Conservation (phyloP, 768 basidiomycete genomes). For the Lentinula aciculospora region DNA sequence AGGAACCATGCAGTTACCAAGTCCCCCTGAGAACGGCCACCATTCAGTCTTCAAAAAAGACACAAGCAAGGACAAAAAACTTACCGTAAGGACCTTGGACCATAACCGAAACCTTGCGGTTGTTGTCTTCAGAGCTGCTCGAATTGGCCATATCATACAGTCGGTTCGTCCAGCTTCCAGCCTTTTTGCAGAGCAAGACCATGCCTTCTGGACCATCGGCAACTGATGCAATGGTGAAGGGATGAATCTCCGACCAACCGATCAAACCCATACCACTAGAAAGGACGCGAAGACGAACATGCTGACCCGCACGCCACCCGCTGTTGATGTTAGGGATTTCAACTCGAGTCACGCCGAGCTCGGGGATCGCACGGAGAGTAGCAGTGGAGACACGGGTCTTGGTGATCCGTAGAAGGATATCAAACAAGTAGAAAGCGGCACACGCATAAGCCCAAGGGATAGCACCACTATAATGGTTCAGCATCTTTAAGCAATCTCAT, state of each 20-base stretch:
- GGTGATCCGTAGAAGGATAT: conserved; percentile 37
- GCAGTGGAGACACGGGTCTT: conserved; percentile 45
- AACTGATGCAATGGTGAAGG: conserved; percentile 54
- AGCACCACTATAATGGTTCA: not conserved
- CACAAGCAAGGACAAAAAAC: not conserved
- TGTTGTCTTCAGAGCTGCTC: conserved; percentile 11
- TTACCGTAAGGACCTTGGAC: conserved; percentile 40
- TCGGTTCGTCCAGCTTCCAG: conserved; percentile 33
- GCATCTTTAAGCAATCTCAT: conserved; percentile 2
- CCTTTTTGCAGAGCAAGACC: conserved; percentile 43
- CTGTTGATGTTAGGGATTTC: conserved; percentile 36
- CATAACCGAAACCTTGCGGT: conserved; percentile 23
- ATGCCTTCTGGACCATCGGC: conserved; percentile 40
- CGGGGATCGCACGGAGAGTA: conserved; percentile 37
- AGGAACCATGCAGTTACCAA: conserved; percentile 36
- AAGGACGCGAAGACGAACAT: conserved; percentile 49
- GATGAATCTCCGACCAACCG: conserved; percentile 45
- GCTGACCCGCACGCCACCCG: conserved; percentile 62
- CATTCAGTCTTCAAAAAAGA: conserved; percentile 11
- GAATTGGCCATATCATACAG: conserved; percentile 31
- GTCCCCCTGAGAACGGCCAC: conserved; percentile 27
- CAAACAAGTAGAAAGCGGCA: conserved; percentile 35
- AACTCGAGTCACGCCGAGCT: conserved; percentile 40
- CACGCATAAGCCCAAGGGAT: not conserved
- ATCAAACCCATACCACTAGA: conserved; percentile 31